A percentile compares a stretch with the other conserved stretches of the same genome.
These are phyloP conservation scores for Cinnamomum micranthum DNA, from an alignment of 164 flowering plant genomes.

Conservation along the genomic window DNA sequence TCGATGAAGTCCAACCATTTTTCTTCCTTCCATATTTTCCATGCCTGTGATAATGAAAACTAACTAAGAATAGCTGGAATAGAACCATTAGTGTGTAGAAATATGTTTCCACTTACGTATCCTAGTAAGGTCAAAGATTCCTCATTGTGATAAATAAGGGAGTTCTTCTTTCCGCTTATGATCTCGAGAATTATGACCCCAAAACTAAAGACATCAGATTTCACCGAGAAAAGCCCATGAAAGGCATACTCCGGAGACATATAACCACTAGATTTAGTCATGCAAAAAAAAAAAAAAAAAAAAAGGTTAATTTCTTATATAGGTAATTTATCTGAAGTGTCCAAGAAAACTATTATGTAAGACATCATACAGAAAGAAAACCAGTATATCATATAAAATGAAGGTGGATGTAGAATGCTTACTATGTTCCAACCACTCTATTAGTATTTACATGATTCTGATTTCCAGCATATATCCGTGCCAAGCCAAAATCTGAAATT, in stretches of 20 bases:
- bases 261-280: too few species aligned
- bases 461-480: too few species aligned
- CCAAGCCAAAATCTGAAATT: too few species aligned
- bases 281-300: too few species aligned
- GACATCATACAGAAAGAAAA: too few species aligned
- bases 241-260: conserved; percentile 24
- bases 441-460: too few species aligned
- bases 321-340: too few species aligned
- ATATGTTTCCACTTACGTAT: background rate
- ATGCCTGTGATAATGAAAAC: conserved; percentile 6
- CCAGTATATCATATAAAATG: too few species aligned
- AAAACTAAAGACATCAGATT: conserved; percentile 55
- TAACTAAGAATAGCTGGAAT: background rate
- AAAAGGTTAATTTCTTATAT: too few species aligned
- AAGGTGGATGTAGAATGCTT: too few species aligned
- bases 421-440: too few species aligned
- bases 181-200: conserved; percentile 50
- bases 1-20: conserved; percentile 8
- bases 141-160: background rate
- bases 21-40: conserved; percentile 16
- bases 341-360: too few species aligned
- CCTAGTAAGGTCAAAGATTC: background rate
- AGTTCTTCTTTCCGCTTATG: conserved; percentile 38
- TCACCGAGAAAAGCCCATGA: conserved; percentile 43
- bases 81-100: background rate